Base-by-base conservation (phyloP, 225 moss, liverwort and hornwort genomes). In the Straminergon stramineum region DNA sequence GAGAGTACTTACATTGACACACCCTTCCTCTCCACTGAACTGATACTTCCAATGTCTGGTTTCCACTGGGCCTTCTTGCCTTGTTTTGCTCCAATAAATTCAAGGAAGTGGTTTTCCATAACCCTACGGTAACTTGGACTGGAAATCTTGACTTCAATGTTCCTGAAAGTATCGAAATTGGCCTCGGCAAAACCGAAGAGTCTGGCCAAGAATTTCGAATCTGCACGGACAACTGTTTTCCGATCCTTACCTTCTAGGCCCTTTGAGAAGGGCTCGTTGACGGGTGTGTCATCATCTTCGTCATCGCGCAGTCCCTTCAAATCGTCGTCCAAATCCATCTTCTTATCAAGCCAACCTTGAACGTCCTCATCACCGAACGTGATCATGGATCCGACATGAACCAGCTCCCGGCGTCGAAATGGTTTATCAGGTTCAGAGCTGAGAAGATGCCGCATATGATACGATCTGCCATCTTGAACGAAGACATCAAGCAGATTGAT, bases 401-500 rank as follows among this genome's bases (percentile, higher is more conserved):
- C 39, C 60, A 89, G 62, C 15, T 26, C 66, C 22, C 89, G 89
- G 85, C 86, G 82, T 27, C 88, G 84, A 77, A 89, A 84, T 9
- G 51, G 83, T 32, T 83, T 53, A 32, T 13, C 64, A 35, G 34
- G 12, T 48, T 11, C 76, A 48, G 75, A 5, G 31, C 16, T 34
- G 39, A 57, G 18, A 41, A 75, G 16, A 27, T 75, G 21, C 77
- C 64, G 64, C 84, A 84, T 2, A 7, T 28, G 76, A 79, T 66
- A 84, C 58, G 89, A 85, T 43, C 67, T 85, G 66, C 89, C 89
- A 51, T 89, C 89, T 31, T 89, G 89, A 43, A 43, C 55, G 85
- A 89, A 85, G 79, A 89, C 70, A 69, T 89, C 89, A 7, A 89
- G 89, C 84, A 89, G 48, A 28, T 58, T 85, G 85, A 89, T 60